Percentiles rank a stretch among this genome's conserved stretches.
These are phyloP conservation scores for Trifolium pratense DNA, from an alignment of 306 rosid genomes.

Conservation along the genomic window DNA sequence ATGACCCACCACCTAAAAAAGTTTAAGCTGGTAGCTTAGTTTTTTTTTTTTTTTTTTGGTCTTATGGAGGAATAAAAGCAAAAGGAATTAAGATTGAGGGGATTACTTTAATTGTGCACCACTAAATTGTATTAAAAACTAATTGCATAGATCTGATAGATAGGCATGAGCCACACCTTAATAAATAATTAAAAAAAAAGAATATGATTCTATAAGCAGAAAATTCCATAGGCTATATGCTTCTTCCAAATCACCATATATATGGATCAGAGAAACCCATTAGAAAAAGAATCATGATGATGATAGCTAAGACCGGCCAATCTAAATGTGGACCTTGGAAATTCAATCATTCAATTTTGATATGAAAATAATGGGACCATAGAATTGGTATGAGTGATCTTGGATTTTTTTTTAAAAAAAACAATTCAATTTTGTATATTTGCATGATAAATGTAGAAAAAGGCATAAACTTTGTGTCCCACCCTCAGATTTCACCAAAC, in stretches of 20 bases:
- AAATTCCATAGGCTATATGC: slow-evolving; percentile 45
- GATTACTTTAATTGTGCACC: slow-evolving; percentile 49
- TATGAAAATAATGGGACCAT: slow-evolving; percentile 37
- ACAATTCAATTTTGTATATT: slow-evolving; percentile 22
- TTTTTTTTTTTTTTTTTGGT: too few species aligned
- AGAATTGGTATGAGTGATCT: slow-evolving; percentile 19
- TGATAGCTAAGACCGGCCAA: slow-evolving; percentile 32
- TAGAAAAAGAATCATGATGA: slow-evolving; percentile 10
- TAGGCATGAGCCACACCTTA: slow-evolving; percentile 40
- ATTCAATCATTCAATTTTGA: slow-evolving; percentile 33
- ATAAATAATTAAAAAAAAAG: slow-evolving; percentile 3
- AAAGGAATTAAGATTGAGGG: slow-evolving; percentile 23
- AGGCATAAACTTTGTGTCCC: slow-evolving; percentile 32
- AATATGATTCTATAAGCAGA: slow-evolving; percentile 48
- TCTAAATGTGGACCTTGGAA: slow-evolving; percentile 43
- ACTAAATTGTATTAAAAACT: slow-evolving; percentile 35
- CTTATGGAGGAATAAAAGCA: slow-evolving; percentile 25
- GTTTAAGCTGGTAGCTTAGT: slow-evolving; percentile 32
- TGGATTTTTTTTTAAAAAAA: slow-evolving; percentile 14
- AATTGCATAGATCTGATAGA: slow-evolving; percentile 38
- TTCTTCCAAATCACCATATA: slow-evolving; percentile 11
- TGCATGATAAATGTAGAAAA: slow-evolving; percentile 29
- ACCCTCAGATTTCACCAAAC: slow-evolving; percentile 38
- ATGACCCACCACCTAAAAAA: slow-evolving; percentile 48
- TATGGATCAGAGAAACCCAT: neutral